These are phyloP conservation scores for Rhizophora apiculata DNA, from an alignment of 345 rosid species.

Conservation along the genomic window DNA sequence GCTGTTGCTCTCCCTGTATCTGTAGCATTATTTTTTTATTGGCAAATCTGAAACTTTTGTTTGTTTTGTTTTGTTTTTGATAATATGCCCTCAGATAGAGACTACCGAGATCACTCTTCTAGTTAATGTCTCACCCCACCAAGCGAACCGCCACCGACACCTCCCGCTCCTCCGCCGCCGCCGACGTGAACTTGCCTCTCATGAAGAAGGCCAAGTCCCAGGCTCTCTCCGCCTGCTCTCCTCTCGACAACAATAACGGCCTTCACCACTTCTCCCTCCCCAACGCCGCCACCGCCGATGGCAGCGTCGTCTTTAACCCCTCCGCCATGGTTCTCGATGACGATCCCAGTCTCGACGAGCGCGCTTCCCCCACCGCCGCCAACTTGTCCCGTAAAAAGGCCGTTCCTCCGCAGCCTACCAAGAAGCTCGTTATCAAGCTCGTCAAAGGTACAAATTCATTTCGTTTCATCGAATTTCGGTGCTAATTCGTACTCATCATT, in stretches of 20 bases:
- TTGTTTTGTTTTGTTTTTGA: neutral
- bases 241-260: slow-evolving; percentile 50
- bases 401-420: slow-evolving; percentile 74
- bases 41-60: too few species aligned
- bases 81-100: slow-evolving; percentile 35
- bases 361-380: slow-evolving; percentile 43
- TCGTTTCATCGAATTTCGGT: neutral
- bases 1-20: too few species aligned
- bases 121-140: slow-evolving; percentile 83
- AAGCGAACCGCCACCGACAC: slow-evolving; percentile 45
- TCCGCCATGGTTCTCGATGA: slow-evolving; percentile 53
- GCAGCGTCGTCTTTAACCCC: slow-evolving; percentile 52
- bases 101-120: slow-evolving; percentile 13
- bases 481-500: neutral
- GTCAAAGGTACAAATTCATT: slow-evolving; percentile 49
- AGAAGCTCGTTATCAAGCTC: slow-evolving; percentile 85
- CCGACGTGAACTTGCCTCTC: slow-evolving; percentile 16
- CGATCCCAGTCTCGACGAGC: slow-evolving; percentile 50
- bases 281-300: slow-evolving; percentile 21
- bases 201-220: slow-evolving; percentile 82
- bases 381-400: slow-evolving; percentile 88
- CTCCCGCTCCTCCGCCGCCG: slow-evolving; percentile 17
- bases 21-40: too few species aligned
- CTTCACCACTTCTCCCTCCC: slow-evolving; percentile 34
- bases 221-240: slow-evolving; percentile 47